These are phyloP conservation scores for Metschnikowia kunwiensis DNA, from an alignment of 805 yeast genomes.

Conservation along the genomic window DNA sequence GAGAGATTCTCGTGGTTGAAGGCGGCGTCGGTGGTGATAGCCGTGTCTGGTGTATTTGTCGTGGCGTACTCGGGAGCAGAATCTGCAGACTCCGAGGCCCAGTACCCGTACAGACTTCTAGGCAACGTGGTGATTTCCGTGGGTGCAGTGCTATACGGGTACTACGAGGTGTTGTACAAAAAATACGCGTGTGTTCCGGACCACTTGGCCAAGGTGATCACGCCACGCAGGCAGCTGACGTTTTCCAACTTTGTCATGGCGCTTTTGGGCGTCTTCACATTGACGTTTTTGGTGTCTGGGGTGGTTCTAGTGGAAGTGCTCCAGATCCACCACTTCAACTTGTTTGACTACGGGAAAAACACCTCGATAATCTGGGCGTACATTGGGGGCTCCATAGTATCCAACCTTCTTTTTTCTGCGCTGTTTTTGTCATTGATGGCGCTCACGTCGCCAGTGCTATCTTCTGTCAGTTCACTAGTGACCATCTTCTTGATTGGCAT, in stretches of 20 bases:
- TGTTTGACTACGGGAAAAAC: constrained; percentile 45
- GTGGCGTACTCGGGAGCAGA: constrained; percentile 66
- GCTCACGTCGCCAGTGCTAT: constrained; percentile 78
- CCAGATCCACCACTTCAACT: constrained; percentile 56
- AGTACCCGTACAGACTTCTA: constrained; percentile 55
- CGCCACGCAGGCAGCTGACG: constrained; percentile 66
- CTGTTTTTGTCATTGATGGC: constrained; percentile 76
- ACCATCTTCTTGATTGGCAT: constrained; percentile 79
- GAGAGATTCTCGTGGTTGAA: constrained; percentile 66
- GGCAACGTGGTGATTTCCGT: constrained; percentile 70
- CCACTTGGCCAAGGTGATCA: constrained; percentile 40
- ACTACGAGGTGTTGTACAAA: constrained; percentile 82
- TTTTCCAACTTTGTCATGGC: constrained; percentile 79
- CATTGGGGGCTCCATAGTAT: constrained; percentile 51
- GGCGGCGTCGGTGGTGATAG: constrained; percentile 63
- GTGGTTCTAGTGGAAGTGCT: constrained; percentile 49
- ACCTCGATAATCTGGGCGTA: constrained; percentile 41
- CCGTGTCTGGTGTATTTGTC: constrained; percentile 69
- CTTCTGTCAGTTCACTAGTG: constrained; percentile 61
- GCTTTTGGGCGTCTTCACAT: constrained; percentile 58
- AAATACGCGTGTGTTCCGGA: constrained; percentile 70
- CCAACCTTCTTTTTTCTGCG: constrained; percentile 68
- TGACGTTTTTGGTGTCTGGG: constrained; percentile 46
- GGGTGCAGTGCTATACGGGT: constrained; percentile 78
- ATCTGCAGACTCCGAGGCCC: constrained; percentile 17